Evolutionary conservation across 2,329 filamentous ascomycete genomes (phyloP).

Genomic region (Polychaeton citri): DNA sequence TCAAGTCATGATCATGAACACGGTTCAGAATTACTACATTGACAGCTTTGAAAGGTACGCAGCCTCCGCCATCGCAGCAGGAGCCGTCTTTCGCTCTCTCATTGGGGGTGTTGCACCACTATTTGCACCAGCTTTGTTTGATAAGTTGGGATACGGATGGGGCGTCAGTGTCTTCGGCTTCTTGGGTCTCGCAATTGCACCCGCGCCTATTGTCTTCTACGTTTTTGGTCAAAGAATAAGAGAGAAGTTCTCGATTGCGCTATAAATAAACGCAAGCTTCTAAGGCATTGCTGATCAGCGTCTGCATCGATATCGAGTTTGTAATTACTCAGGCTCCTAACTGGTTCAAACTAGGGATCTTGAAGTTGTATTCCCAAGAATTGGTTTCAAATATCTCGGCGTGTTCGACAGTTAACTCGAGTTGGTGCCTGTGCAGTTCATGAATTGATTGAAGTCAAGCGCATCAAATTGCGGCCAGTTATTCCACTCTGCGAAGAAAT

Average conservation of each 20-base stretch:
- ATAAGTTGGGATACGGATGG: constrained; percentile 36
- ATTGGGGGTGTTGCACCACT: constrained; percentile 35
- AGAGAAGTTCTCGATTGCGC: constrained; percentile 30
- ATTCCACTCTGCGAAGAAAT: background rate
- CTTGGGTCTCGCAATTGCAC: constrained; percentile 30
- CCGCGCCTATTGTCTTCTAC: constrained; percentile 37
- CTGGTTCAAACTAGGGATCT: too few relatives aligned
- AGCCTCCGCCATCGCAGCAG: constrained; percentile 37
- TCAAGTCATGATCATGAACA: constrained; percentile 40
- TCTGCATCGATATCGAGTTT: too few relatives aligned
- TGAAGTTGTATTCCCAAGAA: too few relatives aligned
- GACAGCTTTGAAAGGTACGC: constrained; percentile 39
- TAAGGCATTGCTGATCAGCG: too few relatives aligned
- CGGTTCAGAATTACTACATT: constrained; percentile 43
- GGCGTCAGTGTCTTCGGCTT: constrained; percentile 38
- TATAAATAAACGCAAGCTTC: too few relatives aligned
- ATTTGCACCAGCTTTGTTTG: constrained; percentile 30
- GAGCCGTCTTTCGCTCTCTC: constrained; percentile 33
- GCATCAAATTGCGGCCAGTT: background rate
- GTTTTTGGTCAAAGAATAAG: constrained; percentile 33
- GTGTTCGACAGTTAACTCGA: too few relatives aligned
- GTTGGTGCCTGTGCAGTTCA: background rate
- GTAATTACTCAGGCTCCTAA: too few relatives aligned
- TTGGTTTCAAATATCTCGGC: too few relatives aligned
- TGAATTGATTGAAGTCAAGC: background rate